These are phyloP conservation scores for Dactylellina drechsleri DNA, from an alignment of 2,329 filamentous ascomycete species.

Conservation along the genomic window DNA sequence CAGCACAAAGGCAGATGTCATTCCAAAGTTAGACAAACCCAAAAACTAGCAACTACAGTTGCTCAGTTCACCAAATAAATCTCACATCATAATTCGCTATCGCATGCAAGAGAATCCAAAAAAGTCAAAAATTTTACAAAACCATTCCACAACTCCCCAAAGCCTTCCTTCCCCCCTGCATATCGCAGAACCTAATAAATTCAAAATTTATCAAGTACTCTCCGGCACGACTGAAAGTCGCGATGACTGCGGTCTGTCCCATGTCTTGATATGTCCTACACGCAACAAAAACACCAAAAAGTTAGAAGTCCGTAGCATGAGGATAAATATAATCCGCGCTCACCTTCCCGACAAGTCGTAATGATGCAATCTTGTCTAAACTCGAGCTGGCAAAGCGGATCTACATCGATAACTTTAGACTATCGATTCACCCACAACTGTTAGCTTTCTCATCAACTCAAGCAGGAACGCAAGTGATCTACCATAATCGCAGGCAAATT, in stretches of 20 bases:
- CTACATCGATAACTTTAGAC: conserved; percentile 84
- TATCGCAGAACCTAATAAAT: neutral
- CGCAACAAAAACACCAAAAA: neutral
- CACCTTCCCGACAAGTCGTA: conserved; percentile 90
- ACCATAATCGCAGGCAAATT: conserved; percentile 91
- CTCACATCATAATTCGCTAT: neutral
- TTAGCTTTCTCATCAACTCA: conserved; percentile 9
- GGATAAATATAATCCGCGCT: conserved; percentile 61
- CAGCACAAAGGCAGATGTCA: too few species aligned
- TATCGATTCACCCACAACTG: conserved; percentile 61
- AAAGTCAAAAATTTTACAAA: neutral
- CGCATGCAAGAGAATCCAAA: conserved; percentile 1
- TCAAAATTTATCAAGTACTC: conserved; percentile 1
- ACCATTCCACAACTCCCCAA: neutral
- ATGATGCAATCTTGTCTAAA: conserved; percentile 94
- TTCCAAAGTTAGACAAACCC: too few species aligned
- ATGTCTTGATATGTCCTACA: conserved; percentile 77
- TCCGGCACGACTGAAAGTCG: conserved; percentile 47
- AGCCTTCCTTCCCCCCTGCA: neutral
- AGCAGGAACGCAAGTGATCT: conserved; percentile 60
- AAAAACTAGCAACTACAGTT: too few species aligned
- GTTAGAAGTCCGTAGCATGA: neutral
- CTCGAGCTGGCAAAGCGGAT: conserved; percentile 88
- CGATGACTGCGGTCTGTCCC: conserved; percentile 69
- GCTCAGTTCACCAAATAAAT: neutral